These are phyloP conservation scores for Alternaria sp. DNA, from an alignment of 2,329 filamentous ascomycete species.

Conservation along the genomic window DNA sequence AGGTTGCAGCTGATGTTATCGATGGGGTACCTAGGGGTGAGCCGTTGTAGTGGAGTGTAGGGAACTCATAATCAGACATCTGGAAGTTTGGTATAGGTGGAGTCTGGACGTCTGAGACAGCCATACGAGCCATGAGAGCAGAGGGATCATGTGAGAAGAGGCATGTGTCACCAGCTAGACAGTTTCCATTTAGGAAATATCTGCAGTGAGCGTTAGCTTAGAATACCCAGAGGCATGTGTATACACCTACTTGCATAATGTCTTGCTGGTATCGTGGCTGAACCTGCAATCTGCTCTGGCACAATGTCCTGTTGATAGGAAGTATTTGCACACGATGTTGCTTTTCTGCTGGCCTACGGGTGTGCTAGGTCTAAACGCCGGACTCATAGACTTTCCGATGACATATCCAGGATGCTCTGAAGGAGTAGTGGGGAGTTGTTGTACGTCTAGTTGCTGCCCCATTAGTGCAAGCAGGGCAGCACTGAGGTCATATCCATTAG, in stretches of 20 bases:
- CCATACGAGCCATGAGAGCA: slow-evolving; percentile 81
- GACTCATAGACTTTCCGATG: slow-evolving; percentile 88
- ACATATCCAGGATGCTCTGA: slow-evolving; percentile 71
- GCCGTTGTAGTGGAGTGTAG: slow-evolving; percentile 67
- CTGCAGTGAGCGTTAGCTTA: slow-evolving; percentile 56
- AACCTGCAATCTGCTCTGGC: slow-evolving; percentile 95
- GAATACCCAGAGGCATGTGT: slow-evolving; percentile 8
- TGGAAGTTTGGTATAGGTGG: slow-evolving; percentile 75
- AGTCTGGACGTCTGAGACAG: slow-evolving; percentile 72
- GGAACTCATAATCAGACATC: slow-evolving; percentile 86
- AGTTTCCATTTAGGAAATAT: slow-evolving; percentile 97
- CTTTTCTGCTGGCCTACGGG: slow-evolving; percentile 80
- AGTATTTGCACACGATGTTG: slow-evolving; percentile 96
- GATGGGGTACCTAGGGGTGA: slow-evolving; percentile 53
- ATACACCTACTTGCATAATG: slow-evolving; percentile 90
- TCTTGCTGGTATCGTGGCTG: slow-evolving; percentile 93
- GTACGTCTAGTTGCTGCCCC: slow-evolving; percentile 69
- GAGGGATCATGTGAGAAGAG: slow-evolving; percentile 97
- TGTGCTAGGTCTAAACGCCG: slow-evolving; percentile 75
- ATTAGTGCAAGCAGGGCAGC: slow-evolving; percentile 90
- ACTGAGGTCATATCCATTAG: slow-evolving; percentile 91
- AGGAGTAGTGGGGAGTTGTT: slow-evolving; percentile 56
- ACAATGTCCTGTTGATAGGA: slow-evolving; percentile 93
- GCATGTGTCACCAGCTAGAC: slow-evolving; percentile 90
- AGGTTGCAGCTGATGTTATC: slow-evolving; percentile 52